Conservation (phyloP, 208 protist species). For the Tritrichomonas foetus region DNA sequence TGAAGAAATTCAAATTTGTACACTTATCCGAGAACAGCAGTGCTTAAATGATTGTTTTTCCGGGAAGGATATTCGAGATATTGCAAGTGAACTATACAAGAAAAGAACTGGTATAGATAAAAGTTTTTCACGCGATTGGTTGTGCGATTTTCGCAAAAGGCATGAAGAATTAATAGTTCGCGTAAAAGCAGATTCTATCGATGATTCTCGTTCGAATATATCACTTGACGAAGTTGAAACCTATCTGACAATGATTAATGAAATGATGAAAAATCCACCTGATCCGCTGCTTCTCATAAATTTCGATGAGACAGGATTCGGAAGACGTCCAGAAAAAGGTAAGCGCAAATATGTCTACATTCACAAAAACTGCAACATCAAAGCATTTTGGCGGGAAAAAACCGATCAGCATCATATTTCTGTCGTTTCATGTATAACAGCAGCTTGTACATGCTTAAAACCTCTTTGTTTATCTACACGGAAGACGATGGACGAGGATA, state of each 20-base stretch:
- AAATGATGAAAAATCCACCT: background rate
- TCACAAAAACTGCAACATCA: background rate
- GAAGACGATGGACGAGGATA: background rate
- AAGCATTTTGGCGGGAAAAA: background rate
- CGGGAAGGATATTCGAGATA: too few relatives aligned
- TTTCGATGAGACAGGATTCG: background rate
- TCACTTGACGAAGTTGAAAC: background rate
- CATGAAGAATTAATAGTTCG: background rate
- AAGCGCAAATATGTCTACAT: background rate
- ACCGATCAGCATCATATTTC: background rate
- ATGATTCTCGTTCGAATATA: background rate
- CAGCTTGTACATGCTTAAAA: background rate
- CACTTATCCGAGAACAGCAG: too few relatives aligned
- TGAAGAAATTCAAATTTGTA: too few relatives aligned
- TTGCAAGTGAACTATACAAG: too few relatives aligned
- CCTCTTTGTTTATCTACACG: background rate
- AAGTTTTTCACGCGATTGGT: background rate
- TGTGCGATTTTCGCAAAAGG: background rate
- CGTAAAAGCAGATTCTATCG: background rate
- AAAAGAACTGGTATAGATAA: too few relatives aligned
- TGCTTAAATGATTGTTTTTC: too few relatives aligned
- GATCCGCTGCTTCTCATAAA: background rate
- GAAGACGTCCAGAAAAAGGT: background rate
- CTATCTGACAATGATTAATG: background rate
- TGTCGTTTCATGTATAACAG: background rate